Conservation (phyloP, 805 yeast genomes). For the Starmerella asiatica region DNA sequence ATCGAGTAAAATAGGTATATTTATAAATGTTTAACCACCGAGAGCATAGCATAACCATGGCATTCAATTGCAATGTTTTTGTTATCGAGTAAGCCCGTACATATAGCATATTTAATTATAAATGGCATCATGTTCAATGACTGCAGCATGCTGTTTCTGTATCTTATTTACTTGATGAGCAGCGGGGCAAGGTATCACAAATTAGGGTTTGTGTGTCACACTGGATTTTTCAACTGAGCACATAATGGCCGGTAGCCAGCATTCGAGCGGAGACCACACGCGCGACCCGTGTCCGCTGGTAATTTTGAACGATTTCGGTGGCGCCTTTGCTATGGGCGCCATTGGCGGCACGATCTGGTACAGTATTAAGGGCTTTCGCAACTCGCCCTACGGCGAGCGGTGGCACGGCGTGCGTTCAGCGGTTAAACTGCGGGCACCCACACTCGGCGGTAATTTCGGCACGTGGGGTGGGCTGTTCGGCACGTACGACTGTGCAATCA, state of each 20-base stretch:
- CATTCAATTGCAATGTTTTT: too few species aligned
- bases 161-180: too few species aligned
- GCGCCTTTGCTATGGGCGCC: constrained; percentile 98
- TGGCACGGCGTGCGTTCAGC: constrained; percentile 79
- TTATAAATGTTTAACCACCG: too few species aligned
- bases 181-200: too few species aligned
- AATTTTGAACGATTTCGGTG: constrained; percentile 92
- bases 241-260: constrained; percentile 2
- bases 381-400: constrained; percentile 92
- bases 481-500: constrained; percentile 87
- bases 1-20: not conserved
- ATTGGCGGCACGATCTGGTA: constrained; percentile 99
- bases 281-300: constrained; percentile 99
- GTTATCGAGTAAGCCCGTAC: too few species aligned
- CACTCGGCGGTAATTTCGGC: constrained; percentile 97
- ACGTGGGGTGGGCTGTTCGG: constrained; percentile 99
- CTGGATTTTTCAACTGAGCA: not conserved
- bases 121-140: too few species aligned
- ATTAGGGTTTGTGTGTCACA: too few species aligned
- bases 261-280: constrained; percentile 65
- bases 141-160: too few species aligned
- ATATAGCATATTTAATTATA: too few species aligned
- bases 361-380: constrained; percentile 96
- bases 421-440: constrained; percentile 92
- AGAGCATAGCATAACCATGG: not conserved